Evolutionary conservation across 805 yeast genomes (phyloP), one percentile per base, ranked within the genome.

Genomic region (Huiozyma naganishii): DNA sequence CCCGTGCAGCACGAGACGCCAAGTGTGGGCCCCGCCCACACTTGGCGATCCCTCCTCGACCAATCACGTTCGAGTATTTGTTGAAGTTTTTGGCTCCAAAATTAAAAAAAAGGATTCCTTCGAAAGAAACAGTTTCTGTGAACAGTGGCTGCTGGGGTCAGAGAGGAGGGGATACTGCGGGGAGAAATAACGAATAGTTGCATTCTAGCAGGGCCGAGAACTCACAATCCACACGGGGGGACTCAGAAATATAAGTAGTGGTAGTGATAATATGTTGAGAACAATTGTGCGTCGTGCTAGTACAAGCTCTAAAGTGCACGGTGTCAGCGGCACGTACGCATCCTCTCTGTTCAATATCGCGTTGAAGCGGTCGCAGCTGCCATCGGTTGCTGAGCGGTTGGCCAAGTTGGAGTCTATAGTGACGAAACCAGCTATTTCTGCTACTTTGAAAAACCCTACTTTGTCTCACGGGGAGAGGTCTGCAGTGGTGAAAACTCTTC

Each of bases 301-400:
- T 5, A 8, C 33, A 11, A 8, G 9, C 33, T 11, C 37, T 4
- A 34, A 34, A 13, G 9, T 34, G 37, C 37, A 34, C 37, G 97
- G 97, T 52, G 71, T 90, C 55, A 97, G 89, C 55, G 98, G 97
- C 63, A 88, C 97, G 52, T 90, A 90, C 68, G 98, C 97, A 55
- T 76, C 87, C 46, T 96, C 98, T 41, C 76, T 92, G 58, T 90
- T 80, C 78, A 73, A 89, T 44, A 97, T 97, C 23, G 82, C 97
- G 45, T 28, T 35, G 29, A 36, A 41, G 32, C 28, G 12, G 4
- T 10, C 17, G 6, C 27, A 35, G 27, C 27, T 30, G 32, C 27
- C 36, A 5, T 27, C 17, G 5, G 10, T 29, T 6, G 36, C 30
- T 12, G 7, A 13, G 33, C 17, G 27, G 23, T 29, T 29, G 32